These are phyloP conservation scores for Tolypocladium amazonense DNA, from an alignment of 2,329 filamentous ascomycete genomes.

Conservation along the genomic window DNA sequence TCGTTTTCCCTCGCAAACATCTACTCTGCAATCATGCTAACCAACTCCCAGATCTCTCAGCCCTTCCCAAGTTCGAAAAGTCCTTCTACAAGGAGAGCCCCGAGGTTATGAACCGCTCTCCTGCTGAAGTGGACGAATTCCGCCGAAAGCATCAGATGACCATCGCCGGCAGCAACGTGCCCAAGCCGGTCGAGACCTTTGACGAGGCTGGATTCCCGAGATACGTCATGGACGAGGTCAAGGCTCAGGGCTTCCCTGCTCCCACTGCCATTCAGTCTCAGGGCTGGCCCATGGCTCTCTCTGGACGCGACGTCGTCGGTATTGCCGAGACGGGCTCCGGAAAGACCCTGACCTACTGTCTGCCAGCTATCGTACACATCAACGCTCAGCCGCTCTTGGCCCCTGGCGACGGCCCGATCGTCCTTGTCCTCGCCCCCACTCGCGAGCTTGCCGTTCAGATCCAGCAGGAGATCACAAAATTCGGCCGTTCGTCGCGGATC, in stretches of 20 bases:
- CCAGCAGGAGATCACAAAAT: constrained; percentile 97
- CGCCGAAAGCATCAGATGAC: constrained; percentile 77
- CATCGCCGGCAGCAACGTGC: constrained; percentile 68
- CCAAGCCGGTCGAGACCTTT: constrained; percentile 91
- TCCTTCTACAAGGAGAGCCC: constrained; percentile 97
- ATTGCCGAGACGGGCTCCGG: constrained; percentile 98
- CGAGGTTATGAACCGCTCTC: constrained; percentile 62
- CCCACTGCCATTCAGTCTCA: constrained; percentile 97
- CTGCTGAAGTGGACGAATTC: constrained; percentile 78
- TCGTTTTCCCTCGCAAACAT: constrained; percentile 25
- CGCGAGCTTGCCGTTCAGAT: constrained; percentile 98
- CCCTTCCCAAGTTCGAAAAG: constrained; percentile 95
- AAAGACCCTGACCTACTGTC: constrained; percentile 97
- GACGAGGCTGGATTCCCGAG: constrained; percentile 95
- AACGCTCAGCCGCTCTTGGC: constrained; percentile 95
- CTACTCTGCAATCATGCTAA: constrained; percentile 11
- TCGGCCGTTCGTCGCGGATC: constrained; percentile 94
- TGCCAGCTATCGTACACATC: constrained; percentile 98
- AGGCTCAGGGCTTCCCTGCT: constrained; percentile 88
- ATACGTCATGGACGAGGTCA: constrained; percentile 98
- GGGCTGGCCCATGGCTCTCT: constrained; percentile 98
- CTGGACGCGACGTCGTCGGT: constrained; percentile 95
- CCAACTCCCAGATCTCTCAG: constrained; percentile 50
- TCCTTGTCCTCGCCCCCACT: constrained; percentile 89
- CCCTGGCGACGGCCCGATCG: constrained; percentile 91